Percentiles rank a stretch among this genome's conserved stretches.
Conservation (phyloP, 2,329 filamentous ascomycete genomes). For the Zymoseptoria ardabiliae region DNA sequence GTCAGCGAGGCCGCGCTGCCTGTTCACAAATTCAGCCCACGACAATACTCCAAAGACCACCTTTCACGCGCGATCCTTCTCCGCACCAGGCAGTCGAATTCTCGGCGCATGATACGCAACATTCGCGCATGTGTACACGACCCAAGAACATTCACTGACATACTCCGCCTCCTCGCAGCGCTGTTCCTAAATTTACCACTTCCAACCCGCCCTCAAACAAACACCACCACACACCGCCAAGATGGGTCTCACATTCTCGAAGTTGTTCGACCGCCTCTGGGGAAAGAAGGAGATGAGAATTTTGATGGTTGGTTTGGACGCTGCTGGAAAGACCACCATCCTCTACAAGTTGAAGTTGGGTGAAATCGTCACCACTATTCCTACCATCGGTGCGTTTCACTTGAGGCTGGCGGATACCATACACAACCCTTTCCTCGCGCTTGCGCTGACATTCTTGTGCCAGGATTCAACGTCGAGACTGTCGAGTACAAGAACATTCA, state of each 20-base stretch:
- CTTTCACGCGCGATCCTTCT: neutral
- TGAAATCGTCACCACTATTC: conserved; percentile 96
- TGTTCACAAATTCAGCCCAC: neutral
- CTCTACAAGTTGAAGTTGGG: conserved; percentile 98
- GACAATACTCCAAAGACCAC: neutral
- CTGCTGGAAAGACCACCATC: conserved; percentile 97
- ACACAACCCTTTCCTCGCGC: neutral
- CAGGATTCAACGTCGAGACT: conserved; percentile 94
- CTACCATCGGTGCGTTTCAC: conserved; percentile 65
- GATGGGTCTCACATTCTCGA: conserved; percentile 91
- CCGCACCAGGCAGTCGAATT: neutral
- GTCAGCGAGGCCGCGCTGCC: neutral
- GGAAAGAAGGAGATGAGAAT: conserved; percentile 98
- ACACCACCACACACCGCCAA: conserved; percentile 44
- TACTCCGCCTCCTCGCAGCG: conserved; percentile 1
- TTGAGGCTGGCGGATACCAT: neutral
- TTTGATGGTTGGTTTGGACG: conserved; percentile 95
- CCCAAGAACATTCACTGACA: neutral
- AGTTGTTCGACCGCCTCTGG: conserved; percentile 98
- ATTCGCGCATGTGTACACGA: neutral
- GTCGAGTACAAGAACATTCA: conserved; percentile 99
- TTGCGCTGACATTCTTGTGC: conserved; percentile 7
- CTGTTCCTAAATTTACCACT: conserved; percentile 7
- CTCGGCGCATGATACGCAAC: neutral
- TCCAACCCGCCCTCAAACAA: conserved; percentile 1